Evolutionary conservation across 2,329 filamentous ascomycete species (phyloP).

Genomic region (Ophiostoma quercus): DNA sequence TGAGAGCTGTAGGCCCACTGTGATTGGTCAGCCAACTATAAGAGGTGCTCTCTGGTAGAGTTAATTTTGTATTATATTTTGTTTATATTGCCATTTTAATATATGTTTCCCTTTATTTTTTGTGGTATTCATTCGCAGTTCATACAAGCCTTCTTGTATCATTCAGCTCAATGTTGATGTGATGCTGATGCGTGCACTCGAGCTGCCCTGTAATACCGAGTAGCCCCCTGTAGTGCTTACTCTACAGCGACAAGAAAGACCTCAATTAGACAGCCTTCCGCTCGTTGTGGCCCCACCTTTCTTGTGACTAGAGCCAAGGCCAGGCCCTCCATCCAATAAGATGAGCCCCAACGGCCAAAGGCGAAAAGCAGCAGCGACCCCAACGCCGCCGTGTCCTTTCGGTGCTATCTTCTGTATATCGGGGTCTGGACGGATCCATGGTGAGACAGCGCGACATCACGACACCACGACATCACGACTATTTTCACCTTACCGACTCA

Average conservation of each 20-base stretch:
- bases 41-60: neutral
- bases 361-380: neutral
- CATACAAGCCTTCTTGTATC: no score
- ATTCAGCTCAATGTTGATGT: no score
- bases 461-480: neutral
- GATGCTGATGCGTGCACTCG: neutral
- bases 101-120: no score
- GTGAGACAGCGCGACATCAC: neutral
- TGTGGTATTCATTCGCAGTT: no score
- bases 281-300: neutral
- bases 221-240: no score
- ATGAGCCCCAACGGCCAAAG: neutral
- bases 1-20: neutral
- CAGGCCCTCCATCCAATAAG: neutral
- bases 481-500: neutral
- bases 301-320: neutral
- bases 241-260: no score
- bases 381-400: conserved; percentile 14
- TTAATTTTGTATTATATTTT: no score
- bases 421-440: neutral
- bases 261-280: neutral
- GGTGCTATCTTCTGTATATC: neutral
- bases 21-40: neutral
- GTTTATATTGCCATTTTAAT: no score
- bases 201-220: neutral